A percentile compares a stretch with the other conserved stretches of the same genome.
Conservation (phyloP, 2,329 filamentous ascomycete genomes). For the Aspergillus hortae region DNA sequence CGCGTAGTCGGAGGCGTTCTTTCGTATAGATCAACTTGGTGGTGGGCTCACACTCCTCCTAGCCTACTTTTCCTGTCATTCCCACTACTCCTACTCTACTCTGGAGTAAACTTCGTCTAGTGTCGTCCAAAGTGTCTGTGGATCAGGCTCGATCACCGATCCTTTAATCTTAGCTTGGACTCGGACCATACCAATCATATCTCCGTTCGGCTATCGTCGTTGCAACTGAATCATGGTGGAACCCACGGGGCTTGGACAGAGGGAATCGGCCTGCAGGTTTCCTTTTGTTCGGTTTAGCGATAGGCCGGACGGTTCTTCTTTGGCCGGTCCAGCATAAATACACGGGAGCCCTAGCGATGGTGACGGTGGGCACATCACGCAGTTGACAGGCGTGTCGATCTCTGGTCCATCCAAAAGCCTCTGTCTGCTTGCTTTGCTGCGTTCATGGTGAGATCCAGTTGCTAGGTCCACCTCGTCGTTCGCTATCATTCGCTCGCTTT, state of each 20-base stretch:
- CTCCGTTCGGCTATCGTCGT: neutral
- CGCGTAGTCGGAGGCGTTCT: too few relatives aligned
- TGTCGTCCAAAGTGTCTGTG: neutral
- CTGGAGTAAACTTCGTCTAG: too few relatives aligned
- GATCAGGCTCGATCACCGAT: neutral
- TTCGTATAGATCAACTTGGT: too few relatives aligned
- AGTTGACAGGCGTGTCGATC: neutral
- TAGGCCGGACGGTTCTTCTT: neutral
- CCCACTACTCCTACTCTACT: too few relatives aligned
- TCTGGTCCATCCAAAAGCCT: neutral
- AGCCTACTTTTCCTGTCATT: too few relatives aligned
- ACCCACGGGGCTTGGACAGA: neutral
- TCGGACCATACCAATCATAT: neutral
- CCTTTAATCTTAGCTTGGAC: neutral
- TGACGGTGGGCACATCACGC: neutral
- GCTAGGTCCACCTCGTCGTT: slow-evolving; percentile 11
- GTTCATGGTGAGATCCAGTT: neutral
- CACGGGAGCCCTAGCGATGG: neutral
- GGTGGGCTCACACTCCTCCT: too few relatives aligned
- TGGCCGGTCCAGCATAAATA: neutral
- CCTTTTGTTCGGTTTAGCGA: neutral
- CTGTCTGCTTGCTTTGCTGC: neutral
- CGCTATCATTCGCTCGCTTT: slow-evolving; percentile 9
- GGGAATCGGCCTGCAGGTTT: neutral
- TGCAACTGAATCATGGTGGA: neutral